Percentiles rank a stretch among this genome's conserved stretches.
phyloP scores from a whole-genome alignment of 1,284 basidiomycete species.

The Amylostereum chailletii region DNA sequence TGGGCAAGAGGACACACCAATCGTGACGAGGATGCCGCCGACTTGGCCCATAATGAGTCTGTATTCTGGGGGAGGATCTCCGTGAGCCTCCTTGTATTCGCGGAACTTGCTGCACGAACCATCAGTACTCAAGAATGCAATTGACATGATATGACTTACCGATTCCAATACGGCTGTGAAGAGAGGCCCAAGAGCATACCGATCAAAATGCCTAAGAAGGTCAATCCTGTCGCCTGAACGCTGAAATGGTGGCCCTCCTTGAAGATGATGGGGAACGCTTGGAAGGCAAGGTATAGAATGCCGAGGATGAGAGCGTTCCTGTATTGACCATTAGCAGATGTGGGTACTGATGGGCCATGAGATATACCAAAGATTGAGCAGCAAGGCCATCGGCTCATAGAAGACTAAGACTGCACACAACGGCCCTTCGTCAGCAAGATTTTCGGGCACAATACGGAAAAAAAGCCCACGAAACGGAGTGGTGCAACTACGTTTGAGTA shows the following conservation, averaged over 20 bases:
- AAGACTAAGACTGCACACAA: constrained; percentile 48
- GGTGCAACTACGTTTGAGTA: constrained; percentile 33
- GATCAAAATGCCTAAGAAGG: constrained; percentile 66
- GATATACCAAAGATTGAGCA: constrained; percentile 46
- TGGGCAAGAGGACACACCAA: constrained; percentile 28
- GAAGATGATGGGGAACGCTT: constrained; percentile 68
- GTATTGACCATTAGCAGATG: neutral
- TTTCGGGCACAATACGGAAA: neutral
- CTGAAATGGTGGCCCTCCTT: constrained; percentile 51
- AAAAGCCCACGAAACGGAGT: constrained; percentile 60
- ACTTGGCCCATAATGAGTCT: constrained; percentile 59
- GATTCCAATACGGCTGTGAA: constrained; percentile 60
- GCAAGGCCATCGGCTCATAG: constrained; percentile 69
- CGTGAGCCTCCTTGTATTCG: constrained; percentile 26
- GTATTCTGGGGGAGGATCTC: constrained; percentile 58
- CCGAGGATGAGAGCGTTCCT: constrained; percentile 61
- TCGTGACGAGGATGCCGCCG: constrained; percentile 60
- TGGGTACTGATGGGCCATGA: neutral
- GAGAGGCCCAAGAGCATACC: constrained; percentile 52
- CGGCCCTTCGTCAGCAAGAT: neutral
- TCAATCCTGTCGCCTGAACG: constrained; percentile 50
- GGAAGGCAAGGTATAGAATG: constrained; percentile 69
- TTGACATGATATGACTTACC: constrained; percentile 22
- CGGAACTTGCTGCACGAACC: constrained; percentile 19
- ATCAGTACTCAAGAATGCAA: constrained; percentile 8